Base-by-base conservation (phyloP, 371 early-diverging fungal genomes). In the Rhizopus delemar region DNA sequence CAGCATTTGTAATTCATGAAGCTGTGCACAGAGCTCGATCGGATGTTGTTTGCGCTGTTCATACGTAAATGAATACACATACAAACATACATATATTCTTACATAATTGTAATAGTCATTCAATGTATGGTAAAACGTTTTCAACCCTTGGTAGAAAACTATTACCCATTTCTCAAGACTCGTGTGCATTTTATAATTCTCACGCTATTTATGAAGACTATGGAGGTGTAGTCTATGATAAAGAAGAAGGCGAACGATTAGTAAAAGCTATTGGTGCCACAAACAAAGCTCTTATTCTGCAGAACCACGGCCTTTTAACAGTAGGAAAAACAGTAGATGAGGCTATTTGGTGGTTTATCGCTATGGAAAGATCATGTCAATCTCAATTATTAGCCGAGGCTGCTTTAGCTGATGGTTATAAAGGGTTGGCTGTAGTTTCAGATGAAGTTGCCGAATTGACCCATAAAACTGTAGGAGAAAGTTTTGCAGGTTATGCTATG, bases 1-100 rank as follows among this genome's bases (percentile, higher is more conserved):
- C 84, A 1, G 86, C 84, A 0, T 86, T 86, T 66, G 83, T 82
- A 9, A 86, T 84, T 52, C 86, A 86, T 63, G 81, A 80, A 1
- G 77, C 80, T 49, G 74, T 84, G 41, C 84, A 84, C 43, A 60
- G 53, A 31, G 80, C 73, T 2, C 67, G 82, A 6, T 55, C 71
- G 0, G 83, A 84, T 55, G 81, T 80, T 2, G 62, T 71, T 4
- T 81, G 83, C 29, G 84, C 83, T 3, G 83, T 80, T 35, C 86
- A 86, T 41, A 74, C 77, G 77, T 74, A 63, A 53, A 55, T 51
- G 33, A 46, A 16, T 15, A 15, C 4, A 15, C 15, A 13, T 15
- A 6, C 12, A 15, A 29, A 7, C 29, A 6, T 9, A 31, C 9
- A 8, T 28, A 28, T 43, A 41, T 58, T 9, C 5, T n/a, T 11